Conservation (phyloP, 148 eudicot species). For the Camellia japonica region DNA sequence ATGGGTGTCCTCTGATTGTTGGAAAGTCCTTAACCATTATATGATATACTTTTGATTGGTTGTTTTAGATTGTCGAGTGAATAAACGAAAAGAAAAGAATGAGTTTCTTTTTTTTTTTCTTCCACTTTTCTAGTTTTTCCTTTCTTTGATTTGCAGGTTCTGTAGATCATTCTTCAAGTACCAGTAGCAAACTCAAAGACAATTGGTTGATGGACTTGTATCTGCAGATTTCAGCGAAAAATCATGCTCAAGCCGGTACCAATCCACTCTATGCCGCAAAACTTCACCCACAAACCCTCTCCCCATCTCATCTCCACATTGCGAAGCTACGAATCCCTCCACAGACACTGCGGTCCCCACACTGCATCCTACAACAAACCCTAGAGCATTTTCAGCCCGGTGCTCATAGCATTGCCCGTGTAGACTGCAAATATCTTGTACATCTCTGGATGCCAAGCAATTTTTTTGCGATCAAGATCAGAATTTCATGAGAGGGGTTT, state of each 20-base stretch:
- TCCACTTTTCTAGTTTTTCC: background rate
- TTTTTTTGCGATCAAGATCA: conserved; percentile 86
- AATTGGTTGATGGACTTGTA: conserved; percentile 57
- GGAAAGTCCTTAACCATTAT: no score
- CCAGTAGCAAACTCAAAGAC: conserved; percentile 16
- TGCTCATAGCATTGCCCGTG: conserved; percentile 9
- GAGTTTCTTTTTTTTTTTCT: background rate
- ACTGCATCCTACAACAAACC: conserved; percentile 60
- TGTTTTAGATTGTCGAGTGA: no score
- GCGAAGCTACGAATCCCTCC: conserved; percentile 71
- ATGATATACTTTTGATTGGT: no score
- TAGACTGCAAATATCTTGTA: conserved; percentile 76
- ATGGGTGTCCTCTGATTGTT: no score
- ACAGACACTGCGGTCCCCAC: conserved; percentile 71
- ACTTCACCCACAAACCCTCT: conserved; percentile 49
- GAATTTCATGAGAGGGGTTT: conserved; percentile 38
- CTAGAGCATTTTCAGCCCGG: conserved; percentile 32
- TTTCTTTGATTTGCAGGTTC: background rate
- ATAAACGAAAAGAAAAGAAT: no score
- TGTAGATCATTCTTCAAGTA: background rate
- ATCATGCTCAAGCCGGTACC: conserved; percentile 71
- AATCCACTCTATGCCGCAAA: conserved; percentile 50
- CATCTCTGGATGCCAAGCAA: conserved; percentile 62
- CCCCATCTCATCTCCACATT: conserved; percentile 64
- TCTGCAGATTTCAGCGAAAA: conserved; percentile 42